Percentiles rank a stretch among this genome's conserved stretches.
Conservation (phyloP, 1,284 basidiomycete genomes). For the Sporisorium exsertum region DNA sequence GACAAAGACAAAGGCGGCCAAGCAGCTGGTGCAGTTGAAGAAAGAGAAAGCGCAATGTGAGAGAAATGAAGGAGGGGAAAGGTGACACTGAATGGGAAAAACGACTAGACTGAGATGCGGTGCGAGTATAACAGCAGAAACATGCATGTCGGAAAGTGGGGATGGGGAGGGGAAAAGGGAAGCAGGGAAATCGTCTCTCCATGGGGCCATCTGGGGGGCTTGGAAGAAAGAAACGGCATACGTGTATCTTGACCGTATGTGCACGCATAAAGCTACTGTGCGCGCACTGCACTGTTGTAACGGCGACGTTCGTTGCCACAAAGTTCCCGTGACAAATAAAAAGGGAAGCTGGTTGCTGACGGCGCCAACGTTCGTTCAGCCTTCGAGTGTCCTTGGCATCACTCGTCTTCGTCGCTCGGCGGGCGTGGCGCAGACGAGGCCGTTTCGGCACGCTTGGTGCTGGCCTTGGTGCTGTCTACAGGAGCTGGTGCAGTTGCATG, state of each 20-base stretch:
- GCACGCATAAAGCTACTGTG: no score
- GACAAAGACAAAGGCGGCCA: background rate
- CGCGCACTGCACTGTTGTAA: no score
- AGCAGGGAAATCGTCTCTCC: conserved; percentile 15
- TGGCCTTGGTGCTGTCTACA: conserved; percentile 22
- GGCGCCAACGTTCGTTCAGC: background rate
- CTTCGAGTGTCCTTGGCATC: background rate
- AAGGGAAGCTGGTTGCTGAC: background rate
- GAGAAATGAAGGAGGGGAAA: background rate
- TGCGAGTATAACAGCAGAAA: conserved; percentile 44
- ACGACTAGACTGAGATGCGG: conserved; percentile 26
- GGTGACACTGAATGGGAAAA: background rate
- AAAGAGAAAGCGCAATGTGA: conserved; percentile 4
- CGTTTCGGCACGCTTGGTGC: conserved; percentile 2
- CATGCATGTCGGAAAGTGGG: background rate
- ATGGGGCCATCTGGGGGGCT: conserved; percentile 8
- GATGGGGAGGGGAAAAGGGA: conserved; percentile 10
- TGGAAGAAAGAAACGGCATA: conserved; percentile 31
- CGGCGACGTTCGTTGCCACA: background rate
- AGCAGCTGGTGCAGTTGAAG: no score
- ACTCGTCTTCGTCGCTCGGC: conserved; percentile 48
- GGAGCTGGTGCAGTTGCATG: conserved; percentile 8
- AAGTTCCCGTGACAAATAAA: no score
- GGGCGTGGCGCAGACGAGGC: background rate
- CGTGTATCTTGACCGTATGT: conserved; percentile 47